These are phyloP conservation scores for Amauroascus niger DNA, from an alignment of 2,329 filamentous ascomycete genomes.

Conservation along the genomic window DNA sequence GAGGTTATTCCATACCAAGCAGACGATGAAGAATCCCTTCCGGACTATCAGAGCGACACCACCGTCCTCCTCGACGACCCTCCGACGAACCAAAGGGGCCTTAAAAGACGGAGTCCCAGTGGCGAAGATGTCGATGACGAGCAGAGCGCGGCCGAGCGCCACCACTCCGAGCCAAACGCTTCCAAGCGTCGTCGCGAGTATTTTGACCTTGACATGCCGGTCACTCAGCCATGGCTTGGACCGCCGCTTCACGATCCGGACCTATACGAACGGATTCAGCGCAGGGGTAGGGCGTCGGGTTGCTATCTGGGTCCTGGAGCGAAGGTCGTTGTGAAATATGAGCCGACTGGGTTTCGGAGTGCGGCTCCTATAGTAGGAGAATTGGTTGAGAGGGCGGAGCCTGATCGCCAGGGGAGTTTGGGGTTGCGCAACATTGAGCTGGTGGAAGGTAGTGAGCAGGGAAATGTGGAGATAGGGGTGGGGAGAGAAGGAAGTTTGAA, in stretches of 20 bases:
- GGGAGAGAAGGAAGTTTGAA: not conserved
- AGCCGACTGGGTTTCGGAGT: not conserved
- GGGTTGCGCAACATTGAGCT: not conserved
- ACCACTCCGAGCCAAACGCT: not conserved
- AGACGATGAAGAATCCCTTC: not conserved
- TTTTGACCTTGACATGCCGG: slow-evolving; percentile 6
- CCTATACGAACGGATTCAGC: slow-evolving; percentile 12
- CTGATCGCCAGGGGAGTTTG: not conserved
- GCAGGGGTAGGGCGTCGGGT: slow-evolving; percentile 2
- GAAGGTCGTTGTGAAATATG: slow-evolving; percentile 7
- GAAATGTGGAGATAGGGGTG: not conserved
- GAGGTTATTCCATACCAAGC: not conserved
- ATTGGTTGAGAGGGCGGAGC: not conserved
- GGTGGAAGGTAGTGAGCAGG: not conserved
- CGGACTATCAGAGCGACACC: not conserved
- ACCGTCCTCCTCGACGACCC: too few species aligned
- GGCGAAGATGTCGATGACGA: not conserved
- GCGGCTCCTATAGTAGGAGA: not conserved
- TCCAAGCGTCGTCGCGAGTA: slow-evolving; percentile 3
- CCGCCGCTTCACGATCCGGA: slow-evolving; percentile 12
- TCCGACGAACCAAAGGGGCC: not conserved
- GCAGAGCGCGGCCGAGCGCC: not conserved
- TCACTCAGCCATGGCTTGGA: not conserved
- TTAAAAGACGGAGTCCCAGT: not conserved
- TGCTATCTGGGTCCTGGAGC: slow-evolving; percentile 8